Percentiles rank a stretch among this genome's conserved stretches.
Evolutionary conservation across 306 rosid genomes (phyloP).

Genomic region (Castanea crenata): DNA sequence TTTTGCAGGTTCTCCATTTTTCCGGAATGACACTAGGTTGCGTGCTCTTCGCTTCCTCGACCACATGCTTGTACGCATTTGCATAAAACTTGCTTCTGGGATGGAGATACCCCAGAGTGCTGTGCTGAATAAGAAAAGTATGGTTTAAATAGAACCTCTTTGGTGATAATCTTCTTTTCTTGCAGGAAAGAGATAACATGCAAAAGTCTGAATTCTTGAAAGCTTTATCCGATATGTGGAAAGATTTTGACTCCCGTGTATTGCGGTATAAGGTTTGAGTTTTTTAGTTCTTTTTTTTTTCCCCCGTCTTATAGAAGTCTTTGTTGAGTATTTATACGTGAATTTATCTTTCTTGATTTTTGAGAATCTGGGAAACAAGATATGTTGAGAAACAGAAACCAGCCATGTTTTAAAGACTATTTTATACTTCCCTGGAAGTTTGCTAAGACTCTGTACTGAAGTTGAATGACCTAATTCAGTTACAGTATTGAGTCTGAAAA

Average conservation of each 20-base stretch:
- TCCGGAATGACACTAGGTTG: conserved; percentile 88
- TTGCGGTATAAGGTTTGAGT: conserved; percentile 90
- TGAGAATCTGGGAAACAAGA: no score
- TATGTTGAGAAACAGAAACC: no score
- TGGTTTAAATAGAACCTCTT: conserved; percentile 4
- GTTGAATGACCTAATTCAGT: background rate
- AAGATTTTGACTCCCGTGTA: conserved; percentile 96
- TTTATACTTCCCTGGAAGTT: background rate
- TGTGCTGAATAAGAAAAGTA: background rate
- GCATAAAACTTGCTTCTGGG: conserved; percentile 21
- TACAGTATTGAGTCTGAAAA: background rate
- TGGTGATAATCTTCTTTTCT: conserved; percentile 22
- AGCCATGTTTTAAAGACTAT: background rate
- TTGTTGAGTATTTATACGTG: background rate
- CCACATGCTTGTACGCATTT: conserved; percentile 92
- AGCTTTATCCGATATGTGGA: conserved; percentile 98
- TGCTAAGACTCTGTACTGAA: background rate
- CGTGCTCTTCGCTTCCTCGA: conserved; percentile 99
- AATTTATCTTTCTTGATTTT: background rate
- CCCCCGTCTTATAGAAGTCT: background rate
- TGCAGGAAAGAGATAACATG: conserved; percentile 99
- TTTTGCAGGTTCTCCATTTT: conserved; percentile 85
- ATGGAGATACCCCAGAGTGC: conserved; percentile 7
- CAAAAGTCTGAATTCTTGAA: conserved; percentile 96
- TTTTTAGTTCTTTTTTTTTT: conserved; percentile 6